A percentile compares a stretch with the other conserved stretches of the same genome.
Conservation (phyloP, 208 protist genomes). For the Wallacemonas sp. region DNA sequence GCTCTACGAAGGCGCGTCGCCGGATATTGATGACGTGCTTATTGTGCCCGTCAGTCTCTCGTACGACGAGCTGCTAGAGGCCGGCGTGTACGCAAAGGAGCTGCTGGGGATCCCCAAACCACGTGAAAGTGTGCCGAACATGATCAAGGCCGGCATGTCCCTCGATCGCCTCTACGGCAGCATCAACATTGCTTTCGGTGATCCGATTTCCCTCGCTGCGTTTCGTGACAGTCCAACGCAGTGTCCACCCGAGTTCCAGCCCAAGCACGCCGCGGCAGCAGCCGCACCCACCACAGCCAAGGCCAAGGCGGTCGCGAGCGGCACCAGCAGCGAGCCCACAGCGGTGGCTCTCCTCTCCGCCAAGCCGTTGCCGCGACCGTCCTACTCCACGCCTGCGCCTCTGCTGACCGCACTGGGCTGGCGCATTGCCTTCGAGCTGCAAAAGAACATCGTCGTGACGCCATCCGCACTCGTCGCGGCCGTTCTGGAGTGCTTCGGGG, state of each 20-base stretch:
- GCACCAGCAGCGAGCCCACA: not conserved
- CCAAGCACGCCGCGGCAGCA: slow-evolving; percentile 15
- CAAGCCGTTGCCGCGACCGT: slow-evolving; percentile 9
- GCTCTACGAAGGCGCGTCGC: slow-evolving; percentile 47
- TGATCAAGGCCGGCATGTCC: slow-evolving; percentile 52
- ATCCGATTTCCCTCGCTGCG: slow-evolving; percentile 69
- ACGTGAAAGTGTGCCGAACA: slow-evolving; percentile 72
- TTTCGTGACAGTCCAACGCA: slow-evolving; percentile 40
- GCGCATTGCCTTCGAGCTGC: slow-evolving; percentile 60
- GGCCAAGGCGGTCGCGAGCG: not conserved
- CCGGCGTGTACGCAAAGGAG: slow-evolving; percentile 80
- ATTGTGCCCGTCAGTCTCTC: slow-evolving; percentile 86
- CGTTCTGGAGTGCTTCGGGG: slow-evolving; percentile 51
- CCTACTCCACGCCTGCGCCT: slow-evolving; percentile 29
- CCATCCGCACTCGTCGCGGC: slow-evolving; percentile 74
- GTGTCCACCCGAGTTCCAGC: slow-evolving; percentile 44
- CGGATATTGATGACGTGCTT: slow-evolving; percentile 69
- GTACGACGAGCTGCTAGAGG: slow-evolving; percentile 91
- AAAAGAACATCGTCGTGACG: slow-evolving; percentile 78
- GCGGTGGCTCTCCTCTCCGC: not conserved
- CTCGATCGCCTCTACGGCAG: slow-evolving; percentile 73
- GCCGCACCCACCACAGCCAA: not conserved
- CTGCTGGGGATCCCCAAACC: slow-evolving; percentile 87
- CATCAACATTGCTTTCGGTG: slow-evolving; percentile 77
- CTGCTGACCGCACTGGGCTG: slow-evolving; percentile 60